Evolutionary conservation across 306 rosid genomes (phyloP).

Genomic region (Ormosia emarginata): DNA sequence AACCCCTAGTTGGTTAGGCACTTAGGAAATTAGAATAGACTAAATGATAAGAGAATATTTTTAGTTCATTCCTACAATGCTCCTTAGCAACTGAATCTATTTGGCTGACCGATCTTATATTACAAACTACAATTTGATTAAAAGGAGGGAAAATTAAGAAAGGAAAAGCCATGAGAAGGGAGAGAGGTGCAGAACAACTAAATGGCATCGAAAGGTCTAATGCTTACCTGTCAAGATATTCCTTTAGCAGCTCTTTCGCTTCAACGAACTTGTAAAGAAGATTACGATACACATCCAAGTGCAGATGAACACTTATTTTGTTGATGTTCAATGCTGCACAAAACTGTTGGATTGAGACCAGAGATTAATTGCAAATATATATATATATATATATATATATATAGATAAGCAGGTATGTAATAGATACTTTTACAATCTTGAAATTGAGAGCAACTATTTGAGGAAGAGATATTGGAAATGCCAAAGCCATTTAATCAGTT

Average conservation of each 20-base stretch:
- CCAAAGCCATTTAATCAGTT: conserved; percentile 7
- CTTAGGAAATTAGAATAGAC: no score
- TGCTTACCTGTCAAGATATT: conserved; percentile 75
- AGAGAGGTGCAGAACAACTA: not conserved
- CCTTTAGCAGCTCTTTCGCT: conserved; percentile 87
- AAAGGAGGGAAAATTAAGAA: not conserved
- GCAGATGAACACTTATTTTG: conserved; percentile 79
- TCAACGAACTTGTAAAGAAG: conserved; percentile 90
- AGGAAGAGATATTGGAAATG: conserved; percentile 1
- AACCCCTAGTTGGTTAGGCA: no score
- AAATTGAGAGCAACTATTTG: not conserved
- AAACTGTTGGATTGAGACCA: conserved; percentile 51
- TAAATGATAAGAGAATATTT: no score
- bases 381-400: not conserved
- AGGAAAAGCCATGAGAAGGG: not conserved
- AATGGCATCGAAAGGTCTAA: conserved; percentile 14
- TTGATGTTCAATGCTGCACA: conserved; percentile 65
- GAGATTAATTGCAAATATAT: conserved; percentile 1
- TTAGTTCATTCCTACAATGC: no score
- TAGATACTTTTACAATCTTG: not conserved
- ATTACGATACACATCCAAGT: conserved; percentile 85
- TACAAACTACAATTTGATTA: no score
- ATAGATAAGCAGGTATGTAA: not conserved
- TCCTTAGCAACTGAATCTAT: no score
- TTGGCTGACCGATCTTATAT: no score